Conservation (phyloP, 139 green algal genomes). For the Micractinium conductrix region DNA sequence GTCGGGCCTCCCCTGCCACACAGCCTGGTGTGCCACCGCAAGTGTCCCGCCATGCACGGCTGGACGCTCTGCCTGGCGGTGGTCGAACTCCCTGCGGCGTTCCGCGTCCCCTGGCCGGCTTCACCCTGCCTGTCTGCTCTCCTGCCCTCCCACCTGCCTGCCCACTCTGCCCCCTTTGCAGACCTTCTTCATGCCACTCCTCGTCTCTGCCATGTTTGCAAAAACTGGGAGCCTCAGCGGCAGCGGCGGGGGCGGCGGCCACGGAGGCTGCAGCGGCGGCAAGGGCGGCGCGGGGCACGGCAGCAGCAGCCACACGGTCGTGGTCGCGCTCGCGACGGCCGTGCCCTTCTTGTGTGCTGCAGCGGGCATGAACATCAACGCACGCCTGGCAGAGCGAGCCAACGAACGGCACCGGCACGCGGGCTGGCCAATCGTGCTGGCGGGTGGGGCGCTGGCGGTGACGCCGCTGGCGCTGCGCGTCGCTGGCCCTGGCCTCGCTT, state of each 20-base stretch:
- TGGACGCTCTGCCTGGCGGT: no score
- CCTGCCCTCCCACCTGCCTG: no score
- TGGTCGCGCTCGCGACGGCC: conserved; percentile 29
- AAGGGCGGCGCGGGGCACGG: not conserved
- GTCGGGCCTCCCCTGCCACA: no score
- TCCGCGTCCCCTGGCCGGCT: no score
- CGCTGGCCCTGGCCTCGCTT: conserved; percentile 7
- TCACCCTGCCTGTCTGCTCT: no score
- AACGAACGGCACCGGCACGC: conserved; percentile 44
- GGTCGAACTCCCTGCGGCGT: no score
- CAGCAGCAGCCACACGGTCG: not conserved
- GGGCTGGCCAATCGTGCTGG: conserved; percentile 35
- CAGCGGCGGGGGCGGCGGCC: not conserved
- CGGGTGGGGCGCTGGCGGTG: not conserved
- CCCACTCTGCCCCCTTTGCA: conserved; percentile 10
- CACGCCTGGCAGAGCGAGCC: conserved; percentile 16
- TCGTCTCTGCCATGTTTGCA: conserved; percentile 40
- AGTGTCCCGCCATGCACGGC: no score
- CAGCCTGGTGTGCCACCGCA: no score
- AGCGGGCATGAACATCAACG: conserved; percentile 34
- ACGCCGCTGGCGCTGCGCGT: conserved; percentile 16
- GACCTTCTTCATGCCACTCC: conserved; percentile 44
- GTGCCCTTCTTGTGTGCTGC: conserved; percentile 36
- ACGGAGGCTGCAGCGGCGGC: conserved; percentile 6
- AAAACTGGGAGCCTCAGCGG: not conserved